Conservation (phyloP, 2,329 filamentous ascomycete genomes). For the Lachnellula hyalina region DNA sequence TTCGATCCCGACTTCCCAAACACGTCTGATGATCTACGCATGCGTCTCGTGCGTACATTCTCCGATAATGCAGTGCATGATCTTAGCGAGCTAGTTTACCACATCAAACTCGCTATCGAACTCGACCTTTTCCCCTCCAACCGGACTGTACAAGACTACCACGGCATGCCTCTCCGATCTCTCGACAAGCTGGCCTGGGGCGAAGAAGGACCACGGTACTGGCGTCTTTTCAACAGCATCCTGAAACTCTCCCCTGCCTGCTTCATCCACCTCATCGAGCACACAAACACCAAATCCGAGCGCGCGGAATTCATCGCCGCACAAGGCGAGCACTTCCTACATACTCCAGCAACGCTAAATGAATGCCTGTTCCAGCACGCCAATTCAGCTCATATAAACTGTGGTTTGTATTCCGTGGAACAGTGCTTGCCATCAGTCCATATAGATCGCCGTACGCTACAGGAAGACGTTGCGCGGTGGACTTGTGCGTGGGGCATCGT, state of each 20-base stretch:
- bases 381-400: neutral
- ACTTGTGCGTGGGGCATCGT: neutral
- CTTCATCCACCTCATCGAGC: constrained; percentile 25
- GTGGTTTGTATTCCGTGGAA: neutral
- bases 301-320: constrained; percentile 22
- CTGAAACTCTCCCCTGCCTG: constrained; percentile 26
- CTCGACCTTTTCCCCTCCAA: constrained; percentile 29
- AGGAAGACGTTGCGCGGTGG: neutral
- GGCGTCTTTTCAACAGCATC: constrained; percentile 21
- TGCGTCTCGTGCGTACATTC: constrained; percentile 26
- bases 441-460: neutral
- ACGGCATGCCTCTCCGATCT: constrained; percentile 18
- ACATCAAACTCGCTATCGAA: constrained; percentile 25
- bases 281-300: constrained; percentile 26
- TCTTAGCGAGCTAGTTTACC: constrained; percentile 26
- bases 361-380: constrained; percentile 4
- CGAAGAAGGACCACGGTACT: constrained; percentile 22
- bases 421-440: neutral
- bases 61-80: constrained; percentile 25
- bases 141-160: constrained; percentile 23
- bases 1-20: constrained; percentile 22
- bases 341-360: constrained; percentile 27
- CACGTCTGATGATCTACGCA: constrained; percentile 22
- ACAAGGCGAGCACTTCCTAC: constrained; percentile 20
- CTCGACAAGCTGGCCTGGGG: constrained; percentile 29